These are phyloP conservation scores for Tanacetum coccineum DNA, from an alignment of 129 eudicot species.

Conservation along the genomic window DNA sequence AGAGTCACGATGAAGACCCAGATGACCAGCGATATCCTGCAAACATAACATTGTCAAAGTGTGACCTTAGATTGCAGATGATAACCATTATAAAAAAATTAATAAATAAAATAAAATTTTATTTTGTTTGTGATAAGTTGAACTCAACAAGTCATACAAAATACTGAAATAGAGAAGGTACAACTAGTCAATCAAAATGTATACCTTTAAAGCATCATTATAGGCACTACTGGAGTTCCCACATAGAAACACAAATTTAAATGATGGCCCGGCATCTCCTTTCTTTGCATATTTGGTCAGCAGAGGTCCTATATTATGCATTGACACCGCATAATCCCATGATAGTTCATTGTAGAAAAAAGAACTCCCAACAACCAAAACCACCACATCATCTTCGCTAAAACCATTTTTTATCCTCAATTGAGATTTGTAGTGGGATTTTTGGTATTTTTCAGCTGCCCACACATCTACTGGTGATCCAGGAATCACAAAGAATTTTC, in stretches of 20 bases:
- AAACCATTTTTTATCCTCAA: slow-evolving; percentile 52
- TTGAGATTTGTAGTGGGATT: slow-evolving; percentile 53
- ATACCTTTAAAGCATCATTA: slow-evolving; percentile 83
- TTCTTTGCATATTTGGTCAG: slow-evolving; percentile 67
- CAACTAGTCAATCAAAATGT: neutral
- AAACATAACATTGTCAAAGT: slow-evolving; percentile 3
- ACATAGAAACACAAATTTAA: slow-evolving; percentile 66
- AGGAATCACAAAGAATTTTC: slow-evolving; percentile 99
- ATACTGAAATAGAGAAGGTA: too few relatives aligned
- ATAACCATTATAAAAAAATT: neutral
- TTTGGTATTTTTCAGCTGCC: slow-evolving; percentile 85
- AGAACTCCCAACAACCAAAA: slow-evolving; percentile 85
- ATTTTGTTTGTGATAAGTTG: too few relatives aligned
- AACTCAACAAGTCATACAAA: neutral
- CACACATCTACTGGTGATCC: slow-evolving; percentile 96
- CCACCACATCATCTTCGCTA: slow-evolving; percentile 63
- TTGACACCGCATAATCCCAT: slow-evolving; percentile 87
- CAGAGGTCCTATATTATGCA: slow-evolving; percentile 82
- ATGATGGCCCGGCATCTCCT: slow-evolving; percentile 37
- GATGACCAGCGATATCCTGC: slow-evolving; percentile 68
- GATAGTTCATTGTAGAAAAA: slow-evolving; percentile 79
- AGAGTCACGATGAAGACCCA: slow-evolving; percentile 65
- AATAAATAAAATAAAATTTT: too few relatives aligned
- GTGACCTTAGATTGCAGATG: slow-evolving; percentile 8
- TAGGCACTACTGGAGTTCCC: slow-evolving; percentile 81